Percentiles rank a stretch among this genome's conserved stretches.
Evolutionary conservation across 148 eudicot genomes (phyloP).

Genomic region (Nepenthes mirabilis): DNA sequence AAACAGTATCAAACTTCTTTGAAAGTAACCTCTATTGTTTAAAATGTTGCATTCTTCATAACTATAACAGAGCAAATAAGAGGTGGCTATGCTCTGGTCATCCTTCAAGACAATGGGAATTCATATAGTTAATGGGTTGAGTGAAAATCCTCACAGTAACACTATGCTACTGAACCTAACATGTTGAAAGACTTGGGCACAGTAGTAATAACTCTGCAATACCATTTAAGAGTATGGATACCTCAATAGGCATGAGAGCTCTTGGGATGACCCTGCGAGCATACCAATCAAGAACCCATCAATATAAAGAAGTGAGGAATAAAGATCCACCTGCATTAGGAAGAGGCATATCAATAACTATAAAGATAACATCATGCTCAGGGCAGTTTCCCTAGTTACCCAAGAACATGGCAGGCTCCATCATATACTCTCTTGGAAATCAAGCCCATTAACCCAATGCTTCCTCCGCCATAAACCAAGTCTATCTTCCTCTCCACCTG

Average conservation of each 20-base stretch:
- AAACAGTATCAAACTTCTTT: too few species aligned
- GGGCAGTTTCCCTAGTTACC: slow-evolving; percentile 33
- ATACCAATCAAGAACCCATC: background rate
- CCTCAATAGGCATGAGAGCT: slow-evolving; percentile 93
- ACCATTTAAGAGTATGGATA: slow-evolving; percentile 11
- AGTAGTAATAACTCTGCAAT: background rate
- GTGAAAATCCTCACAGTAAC: background rate
- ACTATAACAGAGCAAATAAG: too few species aligned
- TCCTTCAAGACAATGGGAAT: too few species aligned
- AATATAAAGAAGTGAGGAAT: background rate
- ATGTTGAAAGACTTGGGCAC: background rate
- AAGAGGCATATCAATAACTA: background rate
- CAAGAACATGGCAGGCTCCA: slow-evolving; percentile 90
- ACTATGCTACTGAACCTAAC: background rate
- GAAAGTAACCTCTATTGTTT: too few species aligned
- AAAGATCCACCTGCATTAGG: background rate
- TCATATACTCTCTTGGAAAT: slow-evolving; percentile 62
- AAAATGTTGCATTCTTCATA: too few species aligned
- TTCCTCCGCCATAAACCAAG: slow-evolving; percentile 97
- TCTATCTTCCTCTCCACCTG: slow-evolving; percentile 80
- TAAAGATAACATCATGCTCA: background rate
- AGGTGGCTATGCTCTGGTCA: too few species aligned
- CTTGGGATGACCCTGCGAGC: slow-evolving; percentile 76
- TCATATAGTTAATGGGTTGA: too few species aligned
- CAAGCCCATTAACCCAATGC: slow-evolving; percentile 93